These are phyloP conservation scores for Atalantia buxifolia DNA, from an alignment of 345 rosid genomes.

Conservation along the genomic window DNA sequence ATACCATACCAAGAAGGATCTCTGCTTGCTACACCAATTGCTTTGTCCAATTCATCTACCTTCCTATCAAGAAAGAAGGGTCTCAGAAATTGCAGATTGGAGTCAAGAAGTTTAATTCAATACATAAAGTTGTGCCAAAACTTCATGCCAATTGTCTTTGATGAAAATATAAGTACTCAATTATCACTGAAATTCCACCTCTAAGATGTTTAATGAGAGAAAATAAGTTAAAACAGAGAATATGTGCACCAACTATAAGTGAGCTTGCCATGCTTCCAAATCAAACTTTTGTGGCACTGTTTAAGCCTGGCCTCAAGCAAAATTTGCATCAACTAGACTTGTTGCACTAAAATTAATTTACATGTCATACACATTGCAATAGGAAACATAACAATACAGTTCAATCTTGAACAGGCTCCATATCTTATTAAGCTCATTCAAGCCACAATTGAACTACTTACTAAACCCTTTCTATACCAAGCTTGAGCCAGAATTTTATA, in stretches of 20 bases:
- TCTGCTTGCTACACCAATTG: conserved; percentile 80
- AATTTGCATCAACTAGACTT: neutral
- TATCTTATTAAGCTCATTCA: neutral
- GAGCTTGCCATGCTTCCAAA: neutral
- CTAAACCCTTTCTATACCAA: neutral
- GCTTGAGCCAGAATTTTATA: neutral
- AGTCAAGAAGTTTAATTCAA: conserved; percentile 1
- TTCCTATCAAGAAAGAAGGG: conserved; percentile 62
- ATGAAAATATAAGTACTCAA: neutral
- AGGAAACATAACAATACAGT: neutral
- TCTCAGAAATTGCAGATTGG: conserved; percentile 43
- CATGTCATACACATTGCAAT: neutral
- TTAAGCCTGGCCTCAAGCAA: neutral
- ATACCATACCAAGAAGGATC: conserved; percentile 94
- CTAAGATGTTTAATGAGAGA: neutral
- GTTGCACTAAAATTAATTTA: neutral
- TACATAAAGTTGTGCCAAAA: neutral
- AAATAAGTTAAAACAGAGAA: neutral
- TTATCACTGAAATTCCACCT: conserved; percentile 1
- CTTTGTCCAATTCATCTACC: conserved; percentile 97
- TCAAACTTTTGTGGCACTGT: neutral
- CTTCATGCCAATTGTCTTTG: neutral
- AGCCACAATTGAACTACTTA: neutral
- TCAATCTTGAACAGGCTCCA: neutral
- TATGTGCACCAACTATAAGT: neutral